Percentiles rank a stretch among this genome's conserved stretches.
Conservation (phyloP, 2,329 filamentous ascomycete genomes). For the Aspergillus versicolor region DNA sequence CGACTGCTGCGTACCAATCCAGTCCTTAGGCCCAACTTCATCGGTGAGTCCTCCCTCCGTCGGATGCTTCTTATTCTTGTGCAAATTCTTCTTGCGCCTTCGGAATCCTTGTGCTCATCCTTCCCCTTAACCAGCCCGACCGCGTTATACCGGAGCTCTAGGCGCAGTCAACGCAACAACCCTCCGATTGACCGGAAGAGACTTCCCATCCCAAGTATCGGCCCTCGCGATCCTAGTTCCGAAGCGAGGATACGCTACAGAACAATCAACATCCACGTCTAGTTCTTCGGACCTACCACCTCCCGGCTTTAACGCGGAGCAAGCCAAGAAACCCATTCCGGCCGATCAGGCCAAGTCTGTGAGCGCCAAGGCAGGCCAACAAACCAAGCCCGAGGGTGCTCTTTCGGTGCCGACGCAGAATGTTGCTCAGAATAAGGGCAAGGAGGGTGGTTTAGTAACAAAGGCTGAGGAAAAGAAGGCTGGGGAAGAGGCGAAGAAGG, state of each 20-base stretch:
- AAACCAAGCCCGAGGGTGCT: slow-evolving; percentile 40
- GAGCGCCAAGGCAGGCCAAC: slow-evolving; percentile 32
- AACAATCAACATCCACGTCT: slow-evolving; percentile 52
- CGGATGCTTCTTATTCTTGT: background rate
- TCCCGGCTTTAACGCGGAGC: slow-evolving; percentile 85
- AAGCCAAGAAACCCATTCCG: slow-evolving; percentile 80
- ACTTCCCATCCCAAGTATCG: slow-evolving; percentile 52
- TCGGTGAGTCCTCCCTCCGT: slow-evolving; percentile 23
- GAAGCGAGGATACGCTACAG: slow-evolving; percentile 54
- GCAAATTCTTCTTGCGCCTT: background rate
- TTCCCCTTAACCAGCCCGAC: slow-evolving; percentile 26
- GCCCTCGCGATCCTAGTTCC: slow-evolving; percentile 60
- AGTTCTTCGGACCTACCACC: slow-evolving; percentile 61
- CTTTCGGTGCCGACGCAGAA: slow-evolving; percentile 47
- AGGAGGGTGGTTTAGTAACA: slow-evolving; percentile 62
- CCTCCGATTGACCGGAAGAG: slow-evolving; percentile 33
- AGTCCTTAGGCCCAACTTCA: slow-evolving; percentile 29
- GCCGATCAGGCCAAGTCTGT: slow-evolving; percentile 48
- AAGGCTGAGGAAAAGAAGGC: slow-evolving; percentile 61
- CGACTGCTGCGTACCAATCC: slow-evolving; percentile 38
- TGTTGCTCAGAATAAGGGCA: slow-evolving; percentile 45
- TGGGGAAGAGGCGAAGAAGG: slow-evolving; percentile 62
- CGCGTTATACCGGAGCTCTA: slow-evolving; percentile 31
- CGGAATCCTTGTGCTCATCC: background rate
- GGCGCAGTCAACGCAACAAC: slow-evolving; percentile 33